Evolutionary conservation across 306 rosid species (phyloP).

Genomic region (Citrullus colocynthis): DNA sequence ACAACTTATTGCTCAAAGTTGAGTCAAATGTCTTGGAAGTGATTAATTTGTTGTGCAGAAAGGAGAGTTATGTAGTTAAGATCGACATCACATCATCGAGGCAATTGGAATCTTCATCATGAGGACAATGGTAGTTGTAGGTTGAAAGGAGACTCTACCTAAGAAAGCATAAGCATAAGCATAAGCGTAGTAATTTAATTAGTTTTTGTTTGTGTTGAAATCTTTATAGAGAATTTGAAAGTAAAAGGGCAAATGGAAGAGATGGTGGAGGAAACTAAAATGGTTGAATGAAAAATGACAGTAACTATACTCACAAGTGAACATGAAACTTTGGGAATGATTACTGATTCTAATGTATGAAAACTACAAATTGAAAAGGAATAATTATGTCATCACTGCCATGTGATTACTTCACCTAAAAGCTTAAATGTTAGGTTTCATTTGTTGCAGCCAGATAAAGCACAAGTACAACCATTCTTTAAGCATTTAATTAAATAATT

Average conservation of each 20-base stretch:
- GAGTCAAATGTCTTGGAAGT: too few relatives aligned
- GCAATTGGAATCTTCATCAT: not conserved
- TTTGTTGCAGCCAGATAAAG: not conserved
- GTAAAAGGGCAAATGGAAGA: not conserved
- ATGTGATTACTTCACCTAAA: slow-evolving; percentile 7
- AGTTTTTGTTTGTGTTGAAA: not conserved
- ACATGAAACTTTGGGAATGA: not conserved
- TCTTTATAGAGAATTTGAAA: not conserved
- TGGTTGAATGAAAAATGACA: not conserved
- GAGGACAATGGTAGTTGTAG: not conserved
- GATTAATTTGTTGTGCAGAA: too few relatives aligned
- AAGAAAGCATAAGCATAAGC: not conserved
- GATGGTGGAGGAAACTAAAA: not conserved
- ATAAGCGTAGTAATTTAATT: too few relatives aligned
- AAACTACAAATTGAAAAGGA: not conserved
- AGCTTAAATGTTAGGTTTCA: not conserved
- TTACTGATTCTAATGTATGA: not conserved
- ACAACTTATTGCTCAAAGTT: too few relatives aligned
- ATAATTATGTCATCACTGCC: not conserved
- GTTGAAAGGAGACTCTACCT: not conserved
- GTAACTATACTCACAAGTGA: not conserved
- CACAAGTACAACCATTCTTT: not conserved
- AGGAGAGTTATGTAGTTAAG: too few relatives aligned
- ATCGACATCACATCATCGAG: too few relatives aligned
- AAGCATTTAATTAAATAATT: not conserved